Evolutionary conservation across 1,284 basidiomycete genomes (phyloP).

Genomic region (Neotropicomus parvogracilis): DNA sequence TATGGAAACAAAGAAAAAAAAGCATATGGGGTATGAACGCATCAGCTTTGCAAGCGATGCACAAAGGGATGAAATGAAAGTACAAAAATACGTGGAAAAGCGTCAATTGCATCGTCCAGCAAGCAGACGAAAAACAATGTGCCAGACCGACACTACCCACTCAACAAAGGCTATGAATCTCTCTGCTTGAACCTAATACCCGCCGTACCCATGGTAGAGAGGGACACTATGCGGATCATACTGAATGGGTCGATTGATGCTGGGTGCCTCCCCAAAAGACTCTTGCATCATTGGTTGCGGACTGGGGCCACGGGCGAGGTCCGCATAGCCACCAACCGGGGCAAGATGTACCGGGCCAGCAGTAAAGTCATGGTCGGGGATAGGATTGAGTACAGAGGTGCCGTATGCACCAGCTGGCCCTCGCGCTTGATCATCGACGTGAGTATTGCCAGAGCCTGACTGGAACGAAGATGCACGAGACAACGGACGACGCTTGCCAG

Average conservation of each 20-base stretch:
- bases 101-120: constrained; percentile 32
- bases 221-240: constrained; percentile 56
- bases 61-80: constrained; percentile 6
- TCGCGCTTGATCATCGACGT: constrained; percentile 38
- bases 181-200: constrained; percentile 16
- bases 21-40: constrained; percentile 26
- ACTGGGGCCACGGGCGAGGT: constrained; percentile 63
- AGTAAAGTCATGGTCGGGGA: constrained; percentile 81
- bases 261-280: constrained; percentile 42
- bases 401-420: constrained; percentile 29
- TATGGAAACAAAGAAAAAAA: constrained; percentile 3
- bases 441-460: constrained; percentile 52
- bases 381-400: constrained; percentile 35
- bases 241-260: constrained; percentile 36
- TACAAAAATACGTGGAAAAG: constrained; percentile 4
- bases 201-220: constrained; percentile 53
- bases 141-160: neutral
- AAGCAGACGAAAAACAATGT: constrained; percentile 22
- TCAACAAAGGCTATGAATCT: neutral
- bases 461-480: constrained; percentile 69
- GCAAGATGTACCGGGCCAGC: constrained; percentile 55
- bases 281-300: constrained; percentile 64
- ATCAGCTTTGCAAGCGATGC: constrained; percentile 1
- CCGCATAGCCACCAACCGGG: constrained; percentile 74
- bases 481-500: constrained; percentile 48